These are phyloP conservation scores for Noccaea caerulescens DNA, from an alignment of 345 rosid genomes.

Conservation along the genomic window DNA sequence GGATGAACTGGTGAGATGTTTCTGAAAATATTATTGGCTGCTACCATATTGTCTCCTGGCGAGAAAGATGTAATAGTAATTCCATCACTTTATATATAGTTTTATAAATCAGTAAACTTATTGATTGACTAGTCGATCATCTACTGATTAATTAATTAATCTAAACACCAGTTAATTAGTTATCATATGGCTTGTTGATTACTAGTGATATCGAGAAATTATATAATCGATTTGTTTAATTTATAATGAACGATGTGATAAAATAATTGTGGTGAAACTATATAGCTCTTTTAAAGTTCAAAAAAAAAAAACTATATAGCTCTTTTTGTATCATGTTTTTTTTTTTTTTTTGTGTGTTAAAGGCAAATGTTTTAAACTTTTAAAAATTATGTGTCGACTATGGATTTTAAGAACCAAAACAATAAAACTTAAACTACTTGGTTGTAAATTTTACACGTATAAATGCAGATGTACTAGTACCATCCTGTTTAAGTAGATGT, in stretches of 20 bases:
- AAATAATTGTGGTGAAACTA: constrained; percentile 16
- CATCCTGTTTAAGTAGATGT: constrained; percentile 35
- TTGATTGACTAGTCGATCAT: no score
- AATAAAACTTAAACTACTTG: constrained; percentile 26
- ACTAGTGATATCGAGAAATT: not conserved
- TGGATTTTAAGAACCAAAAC: constrained; percentile 17
- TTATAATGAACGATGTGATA: not conserved
- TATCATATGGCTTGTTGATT: constrained; percentile 5
- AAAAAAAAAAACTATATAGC: not conserved
- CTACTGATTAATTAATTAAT: not conserved
- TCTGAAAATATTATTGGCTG: not conserved
- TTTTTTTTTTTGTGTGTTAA: no score
- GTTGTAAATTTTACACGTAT: constrained; percentile 41
- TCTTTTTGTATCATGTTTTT: no score
- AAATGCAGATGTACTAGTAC: constrained; percentile 25
- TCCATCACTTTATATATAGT: no score
- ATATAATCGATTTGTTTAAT: not conserved
- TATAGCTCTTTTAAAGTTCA: not conserved
- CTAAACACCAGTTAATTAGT: not conserved
- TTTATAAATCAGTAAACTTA: no score
- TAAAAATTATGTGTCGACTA: constrained; percentile 8
- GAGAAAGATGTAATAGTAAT: no score
- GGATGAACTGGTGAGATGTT: no score
- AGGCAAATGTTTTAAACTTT: no score
- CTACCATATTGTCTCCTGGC: not conserved